phyloP scores from a whole-genome alignment of 805 yeast species.

The Candida gorgasii region DNA sequence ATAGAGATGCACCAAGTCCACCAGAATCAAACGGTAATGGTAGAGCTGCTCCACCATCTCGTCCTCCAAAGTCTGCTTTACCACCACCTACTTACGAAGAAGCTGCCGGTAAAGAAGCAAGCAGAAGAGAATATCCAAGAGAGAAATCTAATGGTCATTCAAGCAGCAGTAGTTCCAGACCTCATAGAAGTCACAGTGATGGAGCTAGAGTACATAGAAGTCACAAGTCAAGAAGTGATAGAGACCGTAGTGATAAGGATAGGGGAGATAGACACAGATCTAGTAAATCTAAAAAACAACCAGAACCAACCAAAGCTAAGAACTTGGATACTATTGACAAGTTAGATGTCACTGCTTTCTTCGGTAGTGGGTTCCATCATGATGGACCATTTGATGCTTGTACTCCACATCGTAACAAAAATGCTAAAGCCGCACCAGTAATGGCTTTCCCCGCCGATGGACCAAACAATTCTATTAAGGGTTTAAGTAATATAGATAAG shows the following conservation, averaged over 20 bases:
- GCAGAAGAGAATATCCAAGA: conserved; percentile 49
- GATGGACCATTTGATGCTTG: conserved; percentile 99
- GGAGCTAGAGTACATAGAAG: conserved; percentile 12
- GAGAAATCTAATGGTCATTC: conserved; percentile 39
- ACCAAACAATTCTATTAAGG: conserved; percentile 83
- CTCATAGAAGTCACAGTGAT: conserved; percentile 18
- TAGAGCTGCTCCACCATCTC: conserved; percentile 19
- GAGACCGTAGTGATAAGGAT: conserved; percentile 12
- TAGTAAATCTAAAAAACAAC: conserved; percentile 30
- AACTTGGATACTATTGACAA: conserved; percentile 93
- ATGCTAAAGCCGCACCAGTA: conserved; percentile 78
- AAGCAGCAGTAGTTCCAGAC: conserved; percentile 10
- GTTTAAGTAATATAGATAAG: conserved; percentile 51
- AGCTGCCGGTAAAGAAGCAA: conserved; percentile 53
- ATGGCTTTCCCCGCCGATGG: conserved; percentile 95
- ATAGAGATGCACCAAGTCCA: conserved; percentile 37
- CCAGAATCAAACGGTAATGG: conserved; percentile 17
- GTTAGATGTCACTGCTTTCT: conserved; percentile 92
- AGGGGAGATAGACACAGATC: conserved; percentile 7
- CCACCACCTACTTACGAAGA: conserved; percentile 73
- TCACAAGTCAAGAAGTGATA: conserved; percentile 16
- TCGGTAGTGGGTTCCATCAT: conserved; percentile 94
- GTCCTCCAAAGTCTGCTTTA: conserved; percentile 33
- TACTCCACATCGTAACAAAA: conserved; percentile 90
- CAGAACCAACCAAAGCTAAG: conserved; percentile 54